phyloP scores from a whole-genome alignment of 169 alveolate species.

The Eimeria sp. region DNA sequence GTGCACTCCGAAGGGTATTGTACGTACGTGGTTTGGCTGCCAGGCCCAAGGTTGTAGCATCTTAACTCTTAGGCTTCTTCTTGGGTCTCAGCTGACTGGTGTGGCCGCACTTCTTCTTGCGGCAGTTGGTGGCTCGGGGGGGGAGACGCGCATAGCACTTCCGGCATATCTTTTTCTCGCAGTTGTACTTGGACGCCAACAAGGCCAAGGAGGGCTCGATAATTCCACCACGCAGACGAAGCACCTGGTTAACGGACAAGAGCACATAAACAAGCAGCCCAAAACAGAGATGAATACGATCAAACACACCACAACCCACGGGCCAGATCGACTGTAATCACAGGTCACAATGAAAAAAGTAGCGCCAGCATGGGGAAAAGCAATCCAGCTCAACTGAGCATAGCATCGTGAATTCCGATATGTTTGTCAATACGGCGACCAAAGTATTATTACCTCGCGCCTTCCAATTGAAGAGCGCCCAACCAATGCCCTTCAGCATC shows the following conservation, averaged over 20 bases:
- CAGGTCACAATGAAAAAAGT: not conserved
- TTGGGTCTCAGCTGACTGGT: constrained; percentile 99
- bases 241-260: constrained; percentile 88
- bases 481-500: too few species aligned
- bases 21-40: not conserved
- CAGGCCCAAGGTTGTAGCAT: not conserved
- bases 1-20: not conserved
- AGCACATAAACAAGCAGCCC: not conserved
- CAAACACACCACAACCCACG: not conserved
- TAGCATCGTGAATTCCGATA: too few species aligned
- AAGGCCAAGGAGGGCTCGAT: constrained; percentile 99
- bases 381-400: too few species aligned
- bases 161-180: constrained; percentile 98
- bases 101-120: constrained; percentile 99
- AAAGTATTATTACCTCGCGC: too few species aligned
- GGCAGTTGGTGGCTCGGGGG: constrained; percentile 99
- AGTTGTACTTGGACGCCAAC: constrained; percentile 99
- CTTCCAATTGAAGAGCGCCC: too few species aligned
- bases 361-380: too few species aligned
- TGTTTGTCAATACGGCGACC: too few species aligned
- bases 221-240: constrained; percentile 99
- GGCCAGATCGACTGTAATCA: not conserved
- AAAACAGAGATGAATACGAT: not conserved
- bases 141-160: constrained; percentile 99
- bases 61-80: constrained; percentile 97